A percentile compares a stretch with the other conserved stretches of the same genome.
These are phyloP conservation scores for Beta macrorhiza DNA, from an alignment of 179 eudicot genomes.

Conservation along the genomic window DNA sequence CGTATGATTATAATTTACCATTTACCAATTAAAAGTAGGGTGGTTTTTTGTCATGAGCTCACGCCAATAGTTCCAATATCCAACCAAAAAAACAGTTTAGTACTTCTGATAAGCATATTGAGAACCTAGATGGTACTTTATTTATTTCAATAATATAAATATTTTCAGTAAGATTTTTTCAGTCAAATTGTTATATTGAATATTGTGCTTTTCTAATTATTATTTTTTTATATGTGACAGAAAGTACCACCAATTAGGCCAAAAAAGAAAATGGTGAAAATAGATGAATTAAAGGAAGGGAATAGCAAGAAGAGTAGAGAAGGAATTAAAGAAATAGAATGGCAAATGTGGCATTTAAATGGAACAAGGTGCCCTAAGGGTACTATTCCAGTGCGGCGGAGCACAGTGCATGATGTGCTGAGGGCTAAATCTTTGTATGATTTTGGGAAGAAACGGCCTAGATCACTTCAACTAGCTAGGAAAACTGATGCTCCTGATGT, in stretches of 20 bases:
- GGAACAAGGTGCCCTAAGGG: conserved; percentile 75
- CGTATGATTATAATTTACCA: no score
- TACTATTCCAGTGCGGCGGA: conserved; percentile 80
- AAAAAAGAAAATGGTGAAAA: conserved; percentile 35
- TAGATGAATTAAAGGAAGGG: conserved; percentile 29
- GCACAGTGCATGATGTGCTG: conserved; percentile 68
- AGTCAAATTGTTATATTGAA: background rate
- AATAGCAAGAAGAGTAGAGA: conserved; percentile 25
- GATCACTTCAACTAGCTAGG: conserved; percentile 30
- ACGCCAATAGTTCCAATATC: no score
- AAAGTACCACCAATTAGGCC: conserved; percentile 66
- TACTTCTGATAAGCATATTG: no score
- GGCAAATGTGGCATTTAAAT: conserved; percentile 88
- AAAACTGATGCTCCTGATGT: conserved; percentile 72
- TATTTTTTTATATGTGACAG: conserved; percentile 33
- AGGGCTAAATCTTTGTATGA: conserved; percentile 84
- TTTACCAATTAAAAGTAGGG: no score
- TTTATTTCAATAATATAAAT: no score
- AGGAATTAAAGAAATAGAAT: conserved; percentile 33
- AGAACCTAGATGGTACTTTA: no score
- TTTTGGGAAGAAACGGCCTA: conserved; percentile 66
- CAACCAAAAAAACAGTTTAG: no score
- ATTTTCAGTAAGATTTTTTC: no score
- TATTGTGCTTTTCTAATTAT: background rate
- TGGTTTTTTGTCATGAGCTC: no score